These are phyloP conservation scores for Cercospora zeina DNA, from an alignment of 2,329 filamentous ascomycete species.

Conservation along the genomic window DNA sequence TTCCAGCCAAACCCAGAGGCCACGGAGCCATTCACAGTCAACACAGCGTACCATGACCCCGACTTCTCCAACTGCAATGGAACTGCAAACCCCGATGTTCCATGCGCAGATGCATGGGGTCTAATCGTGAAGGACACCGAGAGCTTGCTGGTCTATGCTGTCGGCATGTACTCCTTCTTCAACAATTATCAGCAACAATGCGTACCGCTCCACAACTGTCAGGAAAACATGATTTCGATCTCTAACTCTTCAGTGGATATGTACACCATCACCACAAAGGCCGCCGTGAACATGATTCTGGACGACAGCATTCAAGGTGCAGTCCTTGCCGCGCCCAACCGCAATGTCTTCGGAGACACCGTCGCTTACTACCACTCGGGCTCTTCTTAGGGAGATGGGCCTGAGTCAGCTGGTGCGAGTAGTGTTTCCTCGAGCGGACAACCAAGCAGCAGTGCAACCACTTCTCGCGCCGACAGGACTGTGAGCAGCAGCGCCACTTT, in stretches of 20 bases:
- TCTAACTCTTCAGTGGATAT: conserved; percentile 48
- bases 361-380: conserved; percentile 41
- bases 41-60: conserved; percentile 33
- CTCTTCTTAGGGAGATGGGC: conserved; percentile 13
- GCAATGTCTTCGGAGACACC: conserved; percentile 53
- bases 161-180: conserved; percentile 61
- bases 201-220: conserved; percentile 51
- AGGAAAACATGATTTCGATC: conserved; percentile 53
- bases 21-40: conserved; percentile 56
- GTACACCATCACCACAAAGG: conserved; percentile 53
- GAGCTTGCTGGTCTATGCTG: conserved; percentile 50
- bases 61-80: conserved; percentile 34
- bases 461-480: neutral
- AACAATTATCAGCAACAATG: conserved; percentile 57
- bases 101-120: conserved; percentile 50
- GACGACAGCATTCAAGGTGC: conserved; percentile 42
- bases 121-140: conserved; percentile 44
- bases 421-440: neutral
- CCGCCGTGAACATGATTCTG: conserved; percentile 53
- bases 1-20: conserved; percentile 55
- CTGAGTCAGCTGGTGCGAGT: conserved; percentile 5
- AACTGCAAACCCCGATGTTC: conserved; percentile 22
- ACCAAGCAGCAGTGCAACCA: neutral
- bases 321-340: conserved; percentile 48
- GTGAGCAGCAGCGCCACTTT: neutral